Evolutionary conservation across 306 rosid species (phyloP).

Genomic region (Trichosanthes truncata): DNA sequence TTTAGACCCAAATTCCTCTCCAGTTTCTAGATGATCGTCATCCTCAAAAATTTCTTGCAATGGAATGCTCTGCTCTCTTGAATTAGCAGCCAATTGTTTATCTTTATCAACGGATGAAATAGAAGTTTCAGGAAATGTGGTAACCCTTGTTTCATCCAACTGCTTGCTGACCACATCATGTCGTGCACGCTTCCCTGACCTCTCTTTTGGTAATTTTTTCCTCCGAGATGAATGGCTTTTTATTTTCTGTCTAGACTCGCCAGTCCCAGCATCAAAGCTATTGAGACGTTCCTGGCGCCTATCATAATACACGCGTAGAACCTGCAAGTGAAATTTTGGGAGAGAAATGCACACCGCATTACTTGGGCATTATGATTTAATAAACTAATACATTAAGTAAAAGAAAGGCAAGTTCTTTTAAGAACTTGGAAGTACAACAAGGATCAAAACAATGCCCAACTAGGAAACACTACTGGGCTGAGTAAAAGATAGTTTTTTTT

Average conservation of each 20-base stretch:
- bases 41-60: constrained; percentile 32
- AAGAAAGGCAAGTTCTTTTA: not conserved
- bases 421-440: not conserved
- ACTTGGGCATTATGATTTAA: not conserved
- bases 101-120: constrained; percentile 27
- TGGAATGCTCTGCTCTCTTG: constrained; percentile 25
- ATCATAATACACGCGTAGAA: constrained; percentile 56
- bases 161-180: constrained; percentile 29
- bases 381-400: not conserved
- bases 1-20: constrained; percentile 20
- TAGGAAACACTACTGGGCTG: not conserved
- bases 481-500: not conserved
- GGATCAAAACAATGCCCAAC: not conserved
- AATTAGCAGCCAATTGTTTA: constrained; percentile 16
- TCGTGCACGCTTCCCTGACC: constrained; percentile 37
- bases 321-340: constrained; percentile 32
- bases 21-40: constrained; percentile 30
- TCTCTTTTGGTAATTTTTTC: constrained; percentile 27
- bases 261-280: constrained; percentile 31
- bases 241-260: constrained; percentile 19
- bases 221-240: constrained; percentile 25
- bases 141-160: constrained; percentile 18
- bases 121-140: constrained; percentile 17
- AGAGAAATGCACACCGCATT: not conserved
- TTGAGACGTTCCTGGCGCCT: constrained; percentile 42